A percentile compares a stretch with the other conserved stretches of the same genome.
Conservation (phyloP, 169 alveolate species). For the Plasmodium chabaudi region DNA sequence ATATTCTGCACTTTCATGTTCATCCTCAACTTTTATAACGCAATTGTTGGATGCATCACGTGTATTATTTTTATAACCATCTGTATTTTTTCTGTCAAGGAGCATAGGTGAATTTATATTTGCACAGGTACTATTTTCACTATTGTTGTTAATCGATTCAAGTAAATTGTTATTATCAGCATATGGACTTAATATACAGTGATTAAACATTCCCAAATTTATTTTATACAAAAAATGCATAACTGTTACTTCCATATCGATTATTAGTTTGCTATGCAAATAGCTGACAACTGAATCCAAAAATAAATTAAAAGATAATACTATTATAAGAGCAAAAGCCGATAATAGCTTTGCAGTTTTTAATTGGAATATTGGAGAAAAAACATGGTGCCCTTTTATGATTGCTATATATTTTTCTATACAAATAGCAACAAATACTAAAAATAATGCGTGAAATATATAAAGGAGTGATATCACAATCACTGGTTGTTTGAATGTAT, state of each 20-base stretch:
- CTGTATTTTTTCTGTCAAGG: background rate
- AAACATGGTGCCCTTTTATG: background rate
- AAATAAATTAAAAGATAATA: conserved; percentile 7
- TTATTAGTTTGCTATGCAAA: background rate
- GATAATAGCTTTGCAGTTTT: background rate
- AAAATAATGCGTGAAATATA: conserved; percentile 9
- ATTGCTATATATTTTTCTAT: conserved; percentile 33
- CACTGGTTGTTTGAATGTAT: conserved; percentile 15
- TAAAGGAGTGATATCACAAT: background rate
- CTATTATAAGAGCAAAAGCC: conserved; percentile 8
- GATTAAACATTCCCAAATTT: background rate
- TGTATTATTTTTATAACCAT: background rate
- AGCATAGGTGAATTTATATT: background rate
- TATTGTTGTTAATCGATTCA: background rate
- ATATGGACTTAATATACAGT: background rate
- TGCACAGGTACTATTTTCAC: background rate
- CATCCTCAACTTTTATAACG: background rate
- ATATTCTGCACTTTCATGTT: background rate
- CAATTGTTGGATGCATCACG: background rate
- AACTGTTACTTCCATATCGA: conserved; percentile 28
- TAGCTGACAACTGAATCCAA: conserved; percentile 23
- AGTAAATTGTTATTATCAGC: too few species aligned
- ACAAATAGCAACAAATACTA: conserved; percentile 35
- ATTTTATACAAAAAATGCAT: conserved; percentile 56
- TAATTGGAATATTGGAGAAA: background rate